phyloP scores from a whole-genome alignment of 345 rosid species.

The Odontarrhena argentea region DNA sequence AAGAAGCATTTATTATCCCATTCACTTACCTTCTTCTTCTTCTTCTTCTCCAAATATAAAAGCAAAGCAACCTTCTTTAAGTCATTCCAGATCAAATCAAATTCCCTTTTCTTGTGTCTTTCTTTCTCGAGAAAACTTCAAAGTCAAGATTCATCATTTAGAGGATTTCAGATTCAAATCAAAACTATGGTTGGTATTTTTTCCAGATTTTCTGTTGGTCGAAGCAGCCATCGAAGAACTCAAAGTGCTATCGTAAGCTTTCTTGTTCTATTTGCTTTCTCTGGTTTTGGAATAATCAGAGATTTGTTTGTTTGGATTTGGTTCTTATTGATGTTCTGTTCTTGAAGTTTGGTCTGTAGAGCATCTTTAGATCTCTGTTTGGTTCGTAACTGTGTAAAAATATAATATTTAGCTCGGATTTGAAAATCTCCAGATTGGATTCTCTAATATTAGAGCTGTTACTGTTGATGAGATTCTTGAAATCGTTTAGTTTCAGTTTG shows the following conservation, averaged over 20 bases:
- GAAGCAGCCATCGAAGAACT: slow-evolving; percentile 75
- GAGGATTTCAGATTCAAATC: slow-evolving; percentile 25
- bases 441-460: background rate
- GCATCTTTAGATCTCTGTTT: slow-evolving; percentile 21
- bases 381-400: slow-evolving; percentile 5
- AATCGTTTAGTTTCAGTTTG: slow-evolving; percentile 2
- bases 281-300: background rate
- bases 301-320: slow-evolving; percentile 1
- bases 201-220: slow-evolving; percentile 77
- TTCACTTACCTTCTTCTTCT: slow-evolving; percentile 19
- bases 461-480: slow-evolving; percentile 4
- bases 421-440: slow-evolving; percentile 7
- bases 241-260: slow-evolving; percentile 79
- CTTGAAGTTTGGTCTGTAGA: slow-evolving; percentile 11
- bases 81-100: slow-evolving; percentile 17
- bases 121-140: slow-evolving; percentile 1
- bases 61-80: slow-evolving; percentile 27
- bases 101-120: background rate
- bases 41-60: slow-evolving; percentile 30
- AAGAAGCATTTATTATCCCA: slow-evolving; percentile 26
- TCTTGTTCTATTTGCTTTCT: slow-evolving; percentile 1
- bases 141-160: slow-evolving; percentile 23
- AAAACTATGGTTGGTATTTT: slow-evolving; percentile 83
- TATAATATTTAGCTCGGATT: slow-evolving; percentile 25
- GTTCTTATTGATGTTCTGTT: background rate